phyloP scores from a whole-genome alignment of 345 rosid genomes.

The Populus davidiana region DNA sequence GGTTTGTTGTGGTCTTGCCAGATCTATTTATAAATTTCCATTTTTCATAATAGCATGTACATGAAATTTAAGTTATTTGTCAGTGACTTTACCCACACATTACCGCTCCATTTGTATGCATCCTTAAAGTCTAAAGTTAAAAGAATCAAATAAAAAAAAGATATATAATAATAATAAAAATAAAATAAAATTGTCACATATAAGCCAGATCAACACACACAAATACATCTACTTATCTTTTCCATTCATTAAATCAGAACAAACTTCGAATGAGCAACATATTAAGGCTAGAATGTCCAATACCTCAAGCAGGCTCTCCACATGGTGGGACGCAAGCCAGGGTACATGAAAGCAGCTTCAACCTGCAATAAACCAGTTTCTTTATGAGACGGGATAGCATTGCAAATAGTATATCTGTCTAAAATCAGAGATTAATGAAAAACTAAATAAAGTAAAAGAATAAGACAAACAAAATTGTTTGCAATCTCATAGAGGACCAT shows the following conservation, averaged over 20 bases:
- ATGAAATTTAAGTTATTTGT: no score
- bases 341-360: constrained; percentile 84
- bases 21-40: no score
- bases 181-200: not conserved
- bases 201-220: no score
- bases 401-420: not conserved
- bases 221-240: not conserved
- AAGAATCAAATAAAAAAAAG: not conserved
- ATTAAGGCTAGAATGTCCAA: not conserved
- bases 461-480: not conserved
- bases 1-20: no score
- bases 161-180: no score
- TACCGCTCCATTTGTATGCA: not conserved
- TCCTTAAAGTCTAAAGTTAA: not conserved
- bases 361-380: constrained; percentile 41
- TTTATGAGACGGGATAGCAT: not conserved
- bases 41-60: no score
- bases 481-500: constrained; percentile 3
- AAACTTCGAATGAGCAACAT: not conserved
- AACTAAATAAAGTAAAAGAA: not conserved
- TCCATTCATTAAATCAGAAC: not conserved
- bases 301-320: constrained; percentile 85
- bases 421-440: not conserved
- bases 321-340: constrained; percentile 74
- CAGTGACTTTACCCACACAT: not conserved